phyloP scores from a whole-genome alignment of 768 basidiomycete species.

The Podaxis rugospora region DNA sequence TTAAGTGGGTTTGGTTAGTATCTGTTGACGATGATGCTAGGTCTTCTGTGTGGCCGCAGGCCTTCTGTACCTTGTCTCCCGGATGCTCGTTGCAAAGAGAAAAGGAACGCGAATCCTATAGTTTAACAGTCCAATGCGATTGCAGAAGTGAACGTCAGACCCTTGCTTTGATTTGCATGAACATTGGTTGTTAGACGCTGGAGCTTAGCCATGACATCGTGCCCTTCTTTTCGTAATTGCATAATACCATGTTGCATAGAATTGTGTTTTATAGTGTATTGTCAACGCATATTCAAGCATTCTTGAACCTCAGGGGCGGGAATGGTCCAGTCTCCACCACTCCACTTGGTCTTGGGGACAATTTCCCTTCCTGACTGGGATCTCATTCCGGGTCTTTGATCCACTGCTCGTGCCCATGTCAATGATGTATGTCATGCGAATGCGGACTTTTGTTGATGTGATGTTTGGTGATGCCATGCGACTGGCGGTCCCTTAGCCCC shows the following conservation, averaged over 20 bases:
- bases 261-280: no score
- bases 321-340: no score
- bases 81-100: slow-evolving; percentile 17
- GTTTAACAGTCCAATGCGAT: not conserved
- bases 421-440: no score
- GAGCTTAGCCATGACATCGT: no score
- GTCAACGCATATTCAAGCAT: no score
- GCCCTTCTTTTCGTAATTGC: not conserved
- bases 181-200: no score
- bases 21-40: slow-evolving; percentile 7
- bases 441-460: not conserved
- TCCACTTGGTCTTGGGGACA: no score
- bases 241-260: not conserved
- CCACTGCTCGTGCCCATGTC: not conserved
- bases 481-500: not conserved
- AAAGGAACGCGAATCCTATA: slow-evolving; percentile 23
- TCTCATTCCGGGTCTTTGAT: not conserved
- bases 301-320: no score
- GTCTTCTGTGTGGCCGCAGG: slow-evolving; percentile 17
- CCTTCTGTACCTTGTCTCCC: slow-evolving; percentile 16
- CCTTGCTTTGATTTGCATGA: no score
- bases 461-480: not conserved
- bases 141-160: no score
- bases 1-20: not conserved
- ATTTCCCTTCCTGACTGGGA: not conserved